These are phyloP conservation scores for Triadica sebifera DNA, from an alignment of 345 rosid genomes.

Conservation along the genomic window DNA sequence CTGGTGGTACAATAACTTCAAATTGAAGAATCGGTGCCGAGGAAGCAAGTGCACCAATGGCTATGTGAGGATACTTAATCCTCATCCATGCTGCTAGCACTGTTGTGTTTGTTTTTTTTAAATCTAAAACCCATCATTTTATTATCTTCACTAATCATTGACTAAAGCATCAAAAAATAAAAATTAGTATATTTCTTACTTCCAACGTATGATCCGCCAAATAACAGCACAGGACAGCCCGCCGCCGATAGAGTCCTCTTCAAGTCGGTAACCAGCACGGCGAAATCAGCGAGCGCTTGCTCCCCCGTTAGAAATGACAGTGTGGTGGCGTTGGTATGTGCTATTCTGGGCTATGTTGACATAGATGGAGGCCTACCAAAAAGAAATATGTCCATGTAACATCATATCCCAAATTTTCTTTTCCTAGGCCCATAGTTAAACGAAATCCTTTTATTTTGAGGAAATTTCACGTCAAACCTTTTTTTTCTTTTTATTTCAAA, in stretches of 20 bases:
- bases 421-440: too few species aligned
- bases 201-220: slow-evolving; percentile 98
- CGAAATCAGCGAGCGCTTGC: slow-evolving; percentile 94
- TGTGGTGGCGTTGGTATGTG: slow-evolving; percentile 68
- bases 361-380: too few species aligned
- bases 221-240: slow-evolving; percentile 77
- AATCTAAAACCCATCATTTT: background rate
- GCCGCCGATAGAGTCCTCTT: slow-evolving; percentile 80
- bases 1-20: slow-evolving; percentile 79
- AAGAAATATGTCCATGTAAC: too few species aligned
- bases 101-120: too few species aligned
- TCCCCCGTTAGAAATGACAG: slow-evolving; percentile 71
- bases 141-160: background rate
- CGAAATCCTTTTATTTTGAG: too few species aligned
- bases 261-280: slow-evolving; percentile 62
- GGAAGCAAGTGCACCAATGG: slow-evolving; percentile 88
- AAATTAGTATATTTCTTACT: slow-evolving; percentile 43
- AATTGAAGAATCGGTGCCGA: slow-evolving; percentile 96
- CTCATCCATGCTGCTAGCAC: slow-evolving; percentile 99
- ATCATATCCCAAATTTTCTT: too few species aligned
- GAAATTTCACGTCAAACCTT: too few species aligned
- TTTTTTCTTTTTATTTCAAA: too few species aligned
- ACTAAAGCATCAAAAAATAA: background rate
- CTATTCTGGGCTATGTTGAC: too few species aligned
- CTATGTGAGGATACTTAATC: slow-evolving; percentile 87